phyloP scores from a whole-genome alignment of 2,329 filamentous ascomycete species.

The Beauveria pseudobassiana region DNA sequence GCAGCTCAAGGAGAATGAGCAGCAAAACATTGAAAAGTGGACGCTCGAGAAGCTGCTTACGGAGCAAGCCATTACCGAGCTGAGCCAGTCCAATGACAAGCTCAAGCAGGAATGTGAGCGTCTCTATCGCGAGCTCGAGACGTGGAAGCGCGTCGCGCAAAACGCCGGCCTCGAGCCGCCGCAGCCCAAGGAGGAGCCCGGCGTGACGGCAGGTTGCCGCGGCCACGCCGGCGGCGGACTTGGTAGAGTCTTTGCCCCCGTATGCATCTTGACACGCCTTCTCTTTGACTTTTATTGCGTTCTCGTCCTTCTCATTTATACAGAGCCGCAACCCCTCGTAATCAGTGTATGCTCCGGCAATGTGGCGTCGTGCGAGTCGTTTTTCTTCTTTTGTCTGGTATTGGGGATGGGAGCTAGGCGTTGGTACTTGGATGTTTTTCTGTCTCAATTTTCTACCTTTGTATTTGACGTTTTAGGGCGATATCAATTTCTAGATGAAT shows the following conservation, averaged over 20 bases:
- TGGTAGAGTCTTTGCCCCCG: background rate
- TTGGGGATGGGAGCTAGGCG: background rate
- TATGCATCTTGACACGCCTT: background rate
- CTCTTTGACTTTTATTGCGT: background rate
- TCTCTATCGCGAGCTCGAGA: conserved; percentile 69
- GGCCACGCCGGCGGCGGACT: background rate
- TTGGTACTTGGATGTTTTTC: background rate
- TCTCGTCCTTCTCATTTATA: background rate
- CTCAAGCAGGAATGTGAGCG: conserved; percentile 73
- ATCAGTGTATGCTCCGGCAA: background rate
- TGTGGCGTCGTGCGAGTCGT: background rate
- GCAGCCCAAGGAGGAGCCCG: conserved; percentile 30
- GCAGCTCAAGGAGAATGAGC: conserved; percentile 89
- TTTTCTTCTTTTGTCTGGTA: background rate
- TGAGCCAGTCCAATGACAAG: conserved; percentile 81
- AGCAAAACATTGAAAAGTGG: conserved; percentile 91
- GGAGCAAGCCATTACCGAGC: conserved; percentile 81
- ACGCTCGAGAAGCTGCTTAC: conserved; percentile 84
- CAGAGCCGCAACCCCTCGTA: background rate
- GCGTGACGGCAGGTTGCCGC: conserved; percentile 10
- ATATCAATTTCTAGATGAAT: too few relatives aligned
- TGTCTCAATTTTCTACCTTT: too few relatives aligned
- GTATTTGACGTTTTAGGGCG: background rate
- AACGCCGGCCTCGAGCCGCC: conserved; percentile 46
- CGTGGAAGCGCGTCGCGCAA: conserved; percentile 66